These are phyloP conservation scores for Venturia effusa DNA, from an alignment of 2,329 filamentous ascomycete species.

Conservation along the genomic window DNA sequence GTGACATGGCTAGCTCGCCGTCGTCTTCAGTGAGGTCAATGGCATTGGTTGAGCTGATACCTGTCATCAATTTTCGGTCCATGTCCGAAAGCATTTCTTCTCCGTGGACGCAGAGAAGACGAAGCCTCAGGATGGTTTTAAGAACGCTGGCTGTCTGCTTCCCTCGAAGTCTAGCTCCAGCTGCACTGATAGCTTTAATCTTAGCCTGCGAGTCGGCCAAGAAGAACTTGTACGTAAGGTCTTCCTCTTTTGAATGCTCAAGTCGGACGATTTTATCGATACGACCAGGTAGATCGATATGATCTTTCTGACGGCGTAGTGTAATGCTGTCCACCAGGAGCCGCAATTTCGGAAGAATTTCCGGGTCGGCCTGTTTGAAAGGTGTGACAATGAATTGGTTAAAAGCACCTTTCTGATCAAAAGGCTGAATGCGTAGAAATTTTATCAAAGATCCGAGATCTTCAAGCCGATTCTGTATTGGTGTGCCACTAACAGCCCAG, in stretches of 20 bases:
- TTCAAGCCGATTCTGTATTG: constrained; percentile 85
- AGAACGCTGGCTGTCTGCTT: constrained; percentile 90
- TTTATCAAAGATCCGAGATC: constrained; percentile 80
- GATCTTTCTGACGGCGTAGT: constrained; percentile 81
- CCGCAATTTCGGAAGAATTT: constrained; percentile 74
- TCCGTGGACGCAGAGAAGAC: constrained; percentile 88
- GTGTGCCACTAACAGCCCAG: constrained; percentile 96
- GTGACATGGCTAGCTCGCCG: constrained; percentile 44
- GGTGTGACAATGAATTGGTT: constrained; percentile 69
- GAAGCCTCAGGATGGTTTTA: constrained; percentile 82
- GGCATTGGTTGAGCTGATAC: constrained; percentile 70
- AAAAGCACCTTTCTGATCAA: constrained; percentile 68
- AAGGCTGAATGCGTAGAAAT: constrained; percentile 72
- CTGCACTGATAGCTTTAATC: constrained; percentile 61
- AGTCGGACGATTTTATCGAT: constrained; percentile 64
- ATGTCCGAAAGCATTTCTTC: constrained; percentile 78
- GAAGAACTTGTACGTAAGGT: constrained; percentile 72
- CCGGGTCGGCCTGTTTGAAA: constrained; percentile 77
- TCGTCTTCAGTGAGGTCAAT: constrained; percentile 82
- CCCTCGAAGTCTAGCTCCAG: constrained; percentile 60
- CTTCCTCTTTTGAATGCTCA: constrained; percentile 65
- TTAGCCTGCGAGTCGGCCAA: constrained; percentile 69
- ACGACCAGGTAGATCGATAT: constrained; percentile 68
- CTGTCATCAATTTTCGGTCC: constrained; percentile 69
- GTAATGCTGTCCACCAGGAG: constrained; percentile 92